These are phyloP conservation scores for Viridothelium virens DNA, from an alignment of 495 filamentous ascomycete genomes.

Conservation along the genomic window DNA sequence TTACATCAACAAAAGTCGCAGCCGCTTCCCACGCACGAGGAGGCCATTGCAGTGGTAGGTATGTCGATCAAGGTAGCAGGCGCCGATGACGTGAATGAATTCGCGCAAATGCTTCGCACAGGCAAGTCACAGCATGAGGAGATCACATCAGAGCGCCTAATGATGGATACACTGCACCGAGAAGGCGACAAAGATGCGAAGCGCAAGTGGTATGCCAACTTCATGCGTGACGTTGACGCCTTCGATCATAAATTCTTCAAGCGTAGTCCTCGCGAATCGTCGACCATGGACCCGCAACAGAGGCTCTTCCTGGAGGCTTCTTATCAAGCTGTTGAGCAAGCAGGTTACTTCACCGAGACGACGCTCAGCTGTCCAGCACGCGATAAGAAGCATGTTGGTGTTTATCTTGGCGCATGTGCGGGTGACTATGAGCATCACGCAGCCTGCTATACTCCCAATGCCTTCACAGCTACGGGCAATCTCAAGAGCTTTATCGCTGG, in stretches of 20 bases:
- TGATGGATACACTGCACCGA: not conserved
- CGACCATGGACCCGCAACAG: not conserved
- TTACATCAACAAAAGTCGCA: not conserved
- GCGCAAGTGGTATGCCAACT: not conserved
- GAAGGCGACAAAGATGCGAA: not conserved
- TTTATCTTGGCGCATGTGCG: slow-evolving; percentile 33
- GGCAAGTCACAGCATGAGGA: slow-evolving; percentile 41
- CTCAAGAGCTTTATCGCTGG: slow-evolving; percentile 25
- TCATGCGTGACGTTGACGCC: not conserved
- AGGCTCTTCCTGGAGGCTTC: not conserved
- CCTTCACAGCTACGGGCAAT: slow-evolving; percentile 16
- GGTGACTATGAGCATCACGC: slow-evolving; percentile 26
- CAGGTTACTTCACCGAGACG: not conserved
- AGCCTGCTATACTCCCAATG: not conserved
- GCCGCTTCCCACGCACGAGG: not conserved
- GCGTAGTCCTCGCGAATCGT: not conserved
- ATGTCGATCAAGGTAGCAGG: slow-evolving; percentile 46
- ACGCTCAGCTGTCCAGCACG: slow-evolving; percentile 14
- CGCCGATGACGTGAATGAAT: slow-evolving; percentile 42
- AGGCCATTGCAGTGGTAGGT: slow-evolving; percentile 44
- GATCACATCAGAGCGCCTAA: slow-evolving; percentile 17
- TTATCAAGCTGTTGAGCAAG: not conserved
- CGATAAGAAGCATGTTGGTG: slow-evolving; percentile 27
- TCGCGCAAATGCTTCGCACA: slow-evolving; percentile 38
- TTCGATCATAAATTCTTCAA: slow-evolving; percentile 3